Evolutionary conservation across 78 protist species (phyloP), one percentile per base, ranked within the genome.

Genomic region (Monosiga brevicollis): DNA sequence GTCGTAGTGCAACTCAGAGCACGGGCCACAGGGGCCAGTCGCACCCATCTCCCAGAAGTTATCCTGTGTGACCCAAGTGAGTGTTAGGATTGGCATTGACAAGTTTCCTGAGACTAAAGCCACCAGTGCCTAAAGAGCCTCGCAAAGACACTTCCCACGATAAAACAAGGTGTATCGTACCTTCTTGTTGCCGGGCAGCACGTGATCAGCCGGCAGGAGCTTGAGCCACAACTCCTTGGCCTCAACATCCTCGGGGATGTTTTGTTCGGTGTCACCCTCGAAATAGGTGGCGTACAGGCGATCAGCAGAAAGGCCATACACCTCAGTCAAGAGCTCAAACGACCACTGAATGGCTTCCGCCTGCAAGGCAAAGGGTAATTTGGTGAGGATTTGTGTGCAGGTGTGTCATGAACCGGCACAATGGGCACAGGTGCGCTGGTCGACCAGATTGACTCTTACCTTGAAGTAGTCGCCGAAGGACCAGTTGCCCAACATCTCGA

Each of bases 401-500:
- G 79, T 76, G 79, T 76, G 79, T n/a, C n/a, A n/a, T n/a, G n/a
- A n/a, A n/a, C n/a, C n/a, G n/a, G n/a, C n/a, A n/a, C n/a, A n/a
- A n/a, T n/a, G n/a, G n/a, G n/a, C n/a, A n/a, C n/a, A n/a, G n/a
- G n/a, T n/a, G n/a, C n/a, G n/a, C n/a, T n/a, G n/a, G n/a, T n/a
- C n/a, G n/a, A n/a, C n/a, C n/a, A 49, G 40, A 38, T 1, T n/a
- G 10, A 2, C 37, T 1, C 73, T 41, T 10, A 80, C 84, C 90
- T 97, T 95, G 90, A 95, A 97, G 89, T 97, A 97, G 92, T 95
- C 93, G 41, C 97, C 98, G 49, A 97, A 96, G 39, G 97, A 92
- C 98, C 97, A 96, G 90, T 91, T 91, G 70, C 98, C 98, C n/a
- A 96, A 92, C 99, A 97, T 97, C 86, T 97, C 99, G 80, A 97